These are phyloP conservation scores for Diaporthe sp. DNA, from an alignment of 2,329 filamentous ascomycete genomes.

Conservation along the genomic window DNA sequence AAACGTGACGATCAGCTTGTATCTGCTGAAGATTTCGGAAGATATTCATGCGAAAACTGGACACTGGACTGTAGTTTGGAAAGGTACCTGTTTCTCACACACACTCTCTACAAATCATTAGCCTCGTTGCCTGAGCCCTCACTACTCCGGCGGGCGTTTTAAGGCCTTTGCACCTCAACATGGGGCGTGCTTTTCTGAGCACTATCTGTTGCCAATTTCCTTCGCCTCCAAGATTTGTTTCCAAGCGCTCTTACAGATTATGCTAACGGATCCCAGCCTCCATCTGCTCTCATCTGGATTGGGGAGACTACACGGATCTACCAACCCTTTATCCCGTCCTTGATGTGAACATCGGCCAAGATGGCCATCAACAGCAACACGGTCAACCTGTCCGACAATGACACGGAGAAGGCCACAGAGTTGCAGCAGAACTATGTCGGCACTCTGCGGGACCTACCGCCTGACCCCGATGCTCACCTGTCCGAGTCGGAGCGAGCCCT, in stretches of 20 bases:
- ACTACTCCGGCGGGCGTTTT: too few species aligned
- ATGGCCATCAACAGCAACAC: slow-evolving; percentile 8
- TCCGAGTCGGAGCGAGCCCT: slow-evolving; percentile 47
- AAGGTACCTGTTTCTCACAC: neutral
- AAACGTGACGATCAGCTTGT: too few species aligned
- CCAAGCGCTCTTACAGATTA: too few species aligned
- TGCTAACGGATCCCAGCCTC: slow-evolving; percentile 22
- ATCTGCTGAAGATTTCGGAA: neutral
- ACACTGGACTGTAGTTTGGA: too few species aligned
- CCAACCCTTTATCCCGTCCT: neutral
- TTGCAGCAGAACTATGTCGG: slow-evolving; percentile 34
- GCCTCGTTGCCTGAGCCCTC: neutral
- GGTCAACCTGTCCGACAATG: slow-evolving; percentile 37
- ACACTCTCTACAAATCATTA: neutral
- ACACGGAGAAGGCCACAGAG: slow-evolving; percentile 40
- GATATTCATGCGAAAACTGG: too few species aligned
- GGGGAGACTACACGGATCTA: neutral
- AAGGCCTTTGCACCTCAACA: too few species aligned
- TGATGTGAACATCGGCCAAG: neutral
- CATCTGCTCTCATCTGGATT: neutral
- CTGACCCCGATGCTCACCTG: slow-evolving; percentile 51
- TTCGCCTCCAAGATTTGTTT: too few species aligned
- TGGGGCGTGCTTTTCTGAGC: neutral
- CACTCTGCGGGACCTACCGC: slow-evolving; percentile 44
- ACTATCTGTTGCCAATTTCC: neutral